A percentile compares a stretch with the other conserved stretches of the same genome.
These are phyloP conservation scores for Exophiala sp. DNA, from an alignment of 2,329 filamentous ascomycete species.

Conservation along the genomic window DNA sequence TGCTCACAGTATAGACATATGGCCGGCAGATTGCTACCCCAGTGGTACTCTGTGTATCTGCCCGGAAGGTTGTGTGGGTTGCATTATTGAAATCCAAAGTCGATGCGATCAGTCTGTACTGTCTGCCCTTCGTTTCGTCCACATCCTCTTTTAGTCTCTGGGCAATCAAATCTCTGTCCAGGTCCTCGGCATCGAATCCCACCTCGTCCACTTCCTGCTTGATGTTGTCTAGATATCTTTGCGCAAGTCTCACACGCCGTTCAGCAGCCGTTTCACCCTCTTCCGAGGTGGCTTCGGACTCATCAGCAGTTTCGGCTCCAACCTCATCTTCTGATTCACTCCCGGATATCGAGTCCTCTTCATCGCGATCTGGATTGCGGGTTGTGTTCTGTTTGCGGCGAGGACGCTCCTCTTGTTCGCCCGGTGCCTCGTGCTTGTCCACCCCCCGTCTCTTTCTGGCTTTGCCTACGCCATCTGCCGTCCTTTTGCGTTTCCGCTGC, in stretches of 20 bases:
- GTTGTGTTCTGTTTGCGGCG: conserved; percentile 42
- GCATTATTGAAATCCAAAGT: conserved; percentile 65
- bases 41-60: conserved; percentile 71
- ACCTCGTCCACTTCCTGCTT: conserved; percentile 73
- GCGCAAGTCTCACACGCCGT: conserved; percentile 75
- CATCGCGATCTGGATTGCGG: conserved; percentile 37
- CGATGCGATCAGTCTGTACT: conserved; percentile 73
- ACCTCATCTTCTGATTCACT: conserved; percentile 69
- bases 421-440: conserved; percentile 39
- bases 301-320: conserved; percentile 53
- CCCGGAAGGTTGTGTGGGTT: conserved; percentile 66
- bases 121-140: conserved; percentile 79
- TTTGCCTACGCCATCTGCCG: conserved; percentile 42
- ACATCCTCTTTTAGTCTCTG: conserved; percentile 87
- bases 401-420: conserved; percentile 33
- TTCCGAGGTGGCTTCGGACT: conserved; percentile 50
- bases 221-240: conserved; percentile 88
- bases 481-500: conserved; percentile 84
- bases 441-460: conserved; percentile 44
- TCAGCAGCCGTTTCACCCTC: conserved; percentile 80
- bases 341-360: conserved; percentile 76
- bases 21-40: conserved; percentile 72
- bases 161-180: conserved; percentile 87
- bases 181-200: conserved; percentile 89
- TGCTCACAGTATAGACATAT: conserved; percentile 81